A percentile compares a stretch with the other conserved stretches of the same genome.
Evolutionary conservation across 352 stramenopile genomes (phyloP).

Genomic region (Globisporangium paddicum): DNA sequence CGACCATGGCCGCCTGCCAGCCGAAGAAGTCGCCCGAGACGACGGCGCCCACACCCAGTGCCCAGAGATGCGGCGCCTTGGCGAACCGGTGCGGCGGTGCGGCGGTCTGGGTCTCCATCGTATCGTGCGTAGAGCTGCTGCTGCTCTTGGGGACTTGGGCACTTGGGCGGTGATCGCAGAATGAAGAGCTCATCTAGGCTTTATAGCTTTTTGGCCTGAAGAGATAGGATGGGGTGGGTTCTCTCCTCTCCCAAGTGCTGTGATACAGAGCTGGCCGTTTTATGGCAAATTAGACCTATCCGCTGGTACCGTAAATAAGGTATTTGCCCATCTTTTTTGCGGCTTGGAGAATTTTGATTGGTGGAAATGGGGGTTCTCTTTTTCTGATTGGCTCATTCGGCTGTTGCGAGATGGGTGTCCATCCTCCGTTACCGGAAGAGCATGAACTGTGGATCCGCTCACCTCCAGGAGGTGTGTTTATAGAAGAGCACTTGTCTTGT

Average conservation of each 20-base stretch:
- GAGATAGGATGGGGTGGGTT: conserved; percentile 4
- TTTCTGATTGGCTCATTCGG: not conserved
- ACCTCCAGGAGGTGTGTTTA: not conserved
- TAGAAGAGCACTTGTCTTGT: too few relatives aligned
- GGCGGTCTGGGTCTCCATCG: conserved; percentile 3
- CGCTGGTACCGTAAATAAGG: not conserved
- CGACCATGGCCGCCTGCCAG: conserved; percentile 49
- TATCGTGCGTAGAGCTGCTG: not conserved
- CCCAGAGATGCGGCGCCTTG: conserved; percentile 52
- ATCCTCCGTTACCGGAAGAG: conserved; percentile 1
- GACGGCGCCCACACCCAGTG: conserved; percentile 49
- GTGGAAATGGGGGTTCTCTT: not conserved
- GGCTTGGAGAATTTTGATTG: not conserved
- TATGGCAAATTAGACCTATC: too few relatives aligned
- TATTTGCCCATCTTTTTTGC: not conserved
- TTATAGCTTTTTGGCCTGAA: too few relatives aligned
- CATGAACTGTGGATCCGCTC: not conserved
- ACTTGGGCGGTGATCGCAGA: not conserved
- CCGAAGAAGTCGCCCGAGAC: conserved; percentile 62
- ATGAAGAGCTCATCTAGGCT: too few relatives aligned
- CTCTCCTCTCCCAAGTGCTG: too few relatives aligned
- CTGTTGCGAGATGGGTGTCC: not conserved
- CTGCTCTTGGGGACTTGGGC: not conserved
- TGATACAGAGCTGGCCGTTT: too few relatives aligned
- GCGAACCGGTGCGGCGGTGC: conserved; percentile 33